Evolutionary conservation across 805 yeast genomes (phyloP).

Genomic region (Spathaspora passalidarum): DNA sequence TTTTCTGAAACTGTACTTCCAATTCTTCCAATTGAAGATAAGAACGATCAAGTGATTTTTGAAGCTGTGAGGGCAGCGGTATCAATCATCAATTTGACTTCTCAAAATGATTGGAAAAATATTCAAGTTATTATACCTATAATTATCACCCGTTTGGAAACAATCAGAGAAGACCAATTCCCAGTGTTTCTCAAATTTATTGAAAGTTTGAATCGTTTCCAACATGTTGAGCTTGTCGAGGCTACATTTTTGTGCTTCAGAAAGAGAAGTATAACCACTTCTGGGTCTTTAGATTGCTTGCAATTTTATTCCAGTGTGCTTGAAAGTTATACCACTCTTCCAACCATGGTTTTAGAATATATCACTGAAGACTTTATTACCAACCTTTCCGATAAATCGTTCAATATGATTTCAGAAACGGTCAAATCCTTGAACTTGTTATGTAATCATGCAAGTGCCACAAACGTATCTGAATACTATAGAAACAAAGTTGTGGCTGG

Average conservation of each 20-base stretch:
- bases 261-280: slow-evolving; percentile 17
- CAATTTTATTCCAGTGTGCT: slow-evolving; percentile 25
- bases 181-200: slow-evolving; percentile 23
- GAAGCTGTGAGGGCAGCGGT: slow-evolving; percentile 42
- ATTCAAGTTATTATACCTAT: slow-evolving; percentile 5
- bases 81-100: slow-evolving; percentile 6
- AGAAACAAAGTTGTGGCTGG: slow-evolving; percentile 14
- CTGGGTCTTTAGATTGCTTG: slow-evolving; percentile 24
- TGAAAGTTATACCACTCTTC: slow-evolving; percentile 15
- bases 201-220: slow-evolving; percentile 23
- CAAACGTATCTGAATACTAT: not conserved
- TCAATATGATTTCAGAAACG: slow-evolving; percentile 26
- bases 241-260: slow-evolving; percentile 15
- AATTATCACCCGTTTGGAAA: slow-evolving; percentile 2
- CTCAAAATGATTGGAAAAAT: not conserved
- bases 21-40: slow-evolving; percentile 33
- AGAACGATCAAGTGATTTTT: slow-evolving; percentile 47
- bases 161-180: slow-evolving; percentile 14
- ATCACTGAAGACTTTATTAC: slow-evolving; percentile 22
- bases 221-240: slow-evolving; percentile 15
- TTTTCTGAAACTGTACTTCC: slow-evolving; percentile 6
- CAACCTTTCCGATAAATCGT: slow-evolving; percentile 22
- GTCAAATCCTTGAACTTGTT: slow-evolving; percentile 12
- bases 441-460: slow-evolving; percentile 1
- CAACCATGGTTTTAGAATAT: slow-evolving; percentile 15